Evolutionary conservation across 192 early-diverging fungal species (phyloP).

Genomic region (Rhizophagus sp.): DNA sequence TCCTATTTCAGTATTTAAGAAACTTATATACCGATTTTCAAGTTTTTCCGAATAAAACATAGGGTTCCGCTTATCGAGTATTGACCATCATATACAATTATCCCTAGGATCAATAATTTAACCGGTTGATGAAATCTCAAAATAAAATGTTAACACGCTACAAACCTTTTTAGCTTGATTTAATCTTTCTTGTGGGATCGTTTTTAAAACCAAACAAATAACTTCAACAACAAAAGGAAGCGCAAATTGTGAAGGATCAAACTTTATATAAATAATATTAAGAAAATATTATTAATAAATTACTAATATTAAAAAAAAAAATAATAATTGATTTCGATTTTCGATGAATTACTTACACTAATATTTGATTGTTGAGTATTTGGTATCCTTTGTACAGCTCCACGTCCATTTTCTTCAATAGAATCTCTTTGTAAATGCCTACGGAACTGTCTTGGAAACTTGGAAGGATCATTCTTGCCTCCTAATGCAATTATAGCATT

Average conservation of each 20-base stretch:
- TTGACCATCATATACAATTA: not conserved
- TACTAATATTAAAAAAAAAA: not conserved
- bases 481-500: conserved; percentile 18
- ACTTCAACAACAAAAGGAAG: conserved; percentile 23
- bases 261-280: not conserved
- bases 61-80: not conserved
- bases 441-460: conserved; percentile 30
- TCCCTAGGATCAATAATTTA: not conserved
- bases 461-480: conserved; percentile 18
- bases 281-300: not conserved
- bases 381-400: not conserved
- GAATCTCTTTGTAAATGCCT: conserved; percentile 4
- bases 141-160: not conserved
- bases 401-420: not conserved
- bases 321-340: not conserved
- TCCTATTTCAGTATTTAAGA: no score
- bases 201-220: conserved; percentile 13
- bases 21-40: not conserved
- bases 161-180: conserved; percentile 22
- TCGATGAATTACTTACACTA: not conserved
- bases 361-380: not conserved
- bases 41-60: not conserved
- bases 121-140: not conserved
- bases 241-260: conserved; percentile 24
- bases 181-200: conserved; percentile 15